Percentiles rank a stretch among this genome's conserved stretches.
Conservation (phyloP, 1,139 yeast species). For the Hanseniaspora sp. region DNA sequence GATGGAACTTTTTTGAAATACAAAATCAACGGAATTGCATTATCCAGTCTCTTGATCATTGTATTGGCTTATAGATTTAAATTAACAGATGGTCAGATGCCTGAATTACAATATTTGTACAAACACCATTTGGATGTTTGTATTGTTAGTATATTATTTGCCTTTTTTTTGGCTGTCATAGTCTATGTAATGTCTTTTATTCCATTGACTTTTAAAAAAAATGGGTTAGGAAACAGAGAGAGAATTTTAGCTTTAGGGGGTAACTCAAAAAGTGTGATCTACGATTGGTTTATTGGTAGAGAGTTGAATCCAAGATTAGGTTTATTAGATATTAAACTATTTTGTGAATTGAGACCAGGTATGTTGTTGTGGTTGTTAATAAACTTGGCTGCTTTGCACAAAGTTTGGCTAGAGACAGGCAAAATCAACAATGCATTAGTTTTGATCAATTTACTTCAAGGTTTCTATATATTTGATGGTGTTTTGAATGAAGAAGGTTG, state of each 20-base stretch:
- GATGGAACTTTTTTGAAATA: slow-evolving; percentile 63
- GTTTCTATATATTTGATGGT: slow-evolving; percentile 80
- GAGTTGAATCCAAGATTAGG: slow-evolving; percentile 90
- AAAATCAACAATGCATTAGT: slow-evolving; percentile 60
- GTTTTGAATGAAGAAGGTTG: slow-evolving; percentile 83
- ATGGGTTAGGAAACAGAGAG: slow-evolving; percentile 49
- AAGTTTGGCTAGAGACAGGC: slow-evolving; percentile 59
- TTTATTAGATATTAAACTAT: slow-evolving; percentile 73
- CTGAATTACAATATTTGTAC: slow-evolving; percentile 70
- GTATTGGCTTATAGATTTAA: slow-evolving; percentile 43
- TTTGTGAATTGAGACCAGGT: slow-evolving; percentile 93
- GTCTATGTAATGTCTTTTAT: slow-evolving; percentile 61
- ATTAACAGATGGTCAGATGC: slow-evolving; percentile 45
- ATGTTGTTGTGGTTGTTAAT: slow-evolving; percentile 74
- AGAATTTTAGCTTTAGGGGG: slow-evolving; percentile 77
- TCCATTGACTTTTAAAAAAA: slow-evolving; percentile 37
- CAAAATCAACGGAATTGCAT: slow-evolving; percentile 67
- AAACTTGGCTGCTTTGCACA: slow-evolving; percentile 68
- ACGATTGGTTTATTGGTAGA: slow-evolving; percentile 96
- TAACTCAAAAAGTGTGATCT: slow-evolving; percentile 60
- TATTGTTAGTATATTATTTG: slow-evolving; percentile 50
- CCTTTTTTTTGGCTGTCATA: slow-evolving; percentile 50
- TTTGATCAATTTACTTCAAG: slow-evolving; percentile 58
- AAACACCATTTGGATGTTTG: slow-evolving; percentile 57
- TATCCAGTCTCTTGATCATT: slow-evolving; percentile 39